Evolutionary conservation across 192 early-diverging fungal species (phyloP).

Genomic region (Rhizophagus prolifer): DNA sequence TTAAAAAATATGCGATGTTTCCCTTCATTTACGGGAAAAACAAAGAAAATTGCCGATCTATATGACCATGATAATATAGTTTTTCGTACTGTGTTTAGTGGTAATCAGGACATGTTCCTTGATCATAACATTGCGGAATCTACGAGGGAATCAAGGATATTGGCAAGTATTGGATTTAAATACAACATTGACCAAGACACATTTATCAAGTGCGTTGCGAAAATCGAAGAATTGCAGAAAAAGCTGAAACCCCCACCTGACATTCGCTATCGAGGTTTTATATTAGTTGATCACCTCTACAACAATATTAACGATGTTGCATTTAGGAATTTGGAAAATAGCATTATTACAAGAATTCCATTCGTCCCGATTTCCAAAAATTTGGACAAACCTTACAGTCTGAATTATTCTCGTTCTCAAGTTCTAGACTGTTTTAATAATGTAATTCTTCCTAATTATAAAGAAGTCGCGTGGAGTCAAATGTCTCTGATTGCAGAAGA

Average conservation of each 20-base stretch:
- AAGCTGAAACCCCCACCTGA: background rate
- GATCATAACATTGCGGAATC: background rate
- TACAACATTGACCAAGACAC: background rate
- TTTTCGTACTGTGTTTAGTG: conserved; percentile 5
- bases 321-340: no score
- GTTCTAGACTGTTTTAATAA: background rate
- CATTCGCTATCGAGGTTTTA: conserved; percentile 9
- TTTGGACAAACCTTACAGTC: background rate
- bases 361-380: background rate
- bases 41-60: background rate
- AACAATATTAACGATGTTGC: background rate
- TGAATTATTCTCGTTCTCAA: background rate
- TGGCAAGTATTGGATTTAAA: conserved; percentile 9
- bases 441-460: background rate
- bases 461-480: conserved; percentile 17
- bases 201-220: background rate
- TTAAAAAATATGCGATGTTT: background rate
- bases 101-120: background rate
- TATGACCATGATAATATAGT: background rate
- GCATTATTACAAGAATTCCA: background rate
- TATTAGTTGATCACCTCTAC: conserved; percentile 7
- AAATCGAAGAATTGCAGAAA: background rate
- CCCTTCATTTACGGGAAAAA: background rate
- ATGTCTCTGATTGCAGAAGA: conserved; percentile 6
- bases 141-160: no score